phyloP scores from a whole-genome alignment of 164 flowering plant genomes.

The Stephania cephalantha region DNA sequence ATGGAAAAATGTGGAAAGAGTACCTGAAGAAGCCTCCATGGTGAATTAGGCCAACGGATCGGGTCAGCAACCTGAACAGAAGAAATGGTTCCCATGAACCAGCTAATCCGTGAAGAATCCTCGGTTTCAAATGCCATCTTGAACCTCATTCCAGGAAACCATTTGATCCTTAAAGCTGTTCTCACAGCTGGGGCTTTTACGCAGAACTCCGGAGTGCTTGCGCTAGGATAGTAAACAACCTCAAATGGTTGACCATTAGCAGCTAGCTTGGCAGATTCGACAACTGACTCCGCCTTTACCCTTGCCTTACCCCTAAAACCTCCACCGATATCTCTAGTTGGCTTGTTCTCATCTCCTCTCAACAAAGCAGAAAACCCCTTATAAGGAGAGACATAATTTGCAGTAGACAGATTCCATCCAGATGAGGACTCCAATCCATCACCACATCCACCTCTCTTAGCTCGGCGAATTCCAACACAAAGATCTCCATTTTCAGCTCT shows the following conservation, averaged over 20 bases:
- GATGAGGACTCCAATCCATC: slow-evolving; percentile 32
- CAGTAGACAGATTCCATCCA: slow-evolving; percentile 49
- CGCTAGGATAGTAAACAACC: slow-evolving; percentile 77
- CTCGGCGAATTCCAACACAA: slow-evolving; percentile 85
- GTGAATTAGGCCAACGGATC: slow-evolving; percentile 84
- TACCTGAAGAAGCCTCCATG: slow-evolving; percentile 98
- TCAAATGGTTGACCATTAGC: slow-evolving; percentile 69
- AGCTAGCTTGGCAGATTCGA: slow-evolving; percentile 66
- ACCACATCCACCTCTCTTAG: slow-evolving; percentile 54
- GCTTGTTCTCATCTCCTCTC: slow-evolving; percentile 50
- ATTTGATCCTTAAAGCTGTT: slow-evolving; percentile 60
- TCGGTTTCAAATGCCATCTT: slow-evolving; percentile 97
- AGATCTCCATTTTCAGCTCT: slow-evolving; percentile 76
- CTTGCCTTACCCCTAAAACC: slow-evolving; percentile 29
- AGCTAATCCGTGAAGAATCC: slow-evolving; percentile 91
- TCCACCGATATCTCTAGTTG: slow-evolving; percentile 27
- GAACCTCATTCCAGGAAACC: slow-evolving; percentile 91
- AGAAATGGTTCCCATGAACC: slow-evolving; percentile 95
- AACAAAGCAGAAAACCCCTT: slow-evolving; percentile 51
- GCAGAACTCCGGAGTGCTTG: slow-evolving; percentile 87
- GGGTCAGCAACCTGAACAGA: slow-evolving; percentile 84
- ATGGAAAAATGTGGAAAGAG: neutral
- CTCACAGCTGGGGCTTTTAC: slow-evolving; percentile 59
- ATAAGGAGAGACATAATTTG: slow-evolving; percentile 33
- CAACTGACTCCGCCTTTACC: slow-evolving; percentile 57